Conservation (phyloP, 805 yeast species). For the Clavispora phyllophila region DNA sequence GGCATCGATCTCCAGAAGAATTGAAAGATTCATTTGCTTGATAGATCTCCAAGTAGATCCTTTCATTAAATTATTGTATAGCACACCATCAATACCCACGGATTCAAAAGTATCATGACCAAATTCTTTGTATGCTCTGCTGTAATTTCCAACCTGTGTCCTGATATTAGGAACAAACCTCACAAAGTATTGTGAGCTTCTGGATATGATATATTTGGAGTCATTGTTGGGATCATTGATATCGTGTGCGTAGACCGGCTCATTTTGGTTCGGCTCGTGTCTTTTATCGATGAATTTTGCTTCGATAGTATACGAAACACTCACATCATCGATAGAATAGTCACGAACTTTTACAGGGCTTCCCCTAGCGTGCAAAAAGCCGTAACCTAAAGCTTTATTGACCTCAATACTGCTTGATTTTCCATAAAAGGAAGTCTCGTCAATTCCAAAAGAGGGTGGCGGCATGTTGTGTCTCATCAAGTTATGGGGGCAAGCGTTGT, state of each 20-base stretch:
- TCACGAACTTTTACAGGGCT: slow-evolving; percentile 51
- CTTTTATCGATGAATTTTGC: slow-evolving; percentile 50
- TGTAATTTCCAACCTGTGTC: slow-evolving; percentile 22
- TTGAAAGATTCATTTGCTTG: slow-evolving; percentile 21
- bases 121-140: slow-evolving; percentile 21
- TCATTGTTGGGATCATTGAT: slow-evolving; percentile 32
- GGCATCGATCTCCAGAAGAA: slow-evolving; percentile 35
- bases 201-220: slow-evolving; percentile 33
- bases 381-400: slow-evolving; percentile 49
- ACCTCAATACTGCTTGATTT: slow-evolving; percentile 30
- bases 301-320: slow-evolving; percentile 48
- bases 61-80: slow-evolving; percentile 21
- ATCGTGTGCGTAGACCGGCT: slow-evolving; percentile 28
- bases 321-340: slow-evolving; percentile 37
- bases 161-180: slow-evolving; percentile 36
- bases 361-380: slow-evolving; percentile 45
- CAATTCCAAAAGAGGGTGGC: slow-evolving; percentile 41
- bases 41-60: slow-evolving; percentile 31
- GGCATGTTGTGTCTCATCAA: slow-evolving; percentile 35
- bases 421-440: slow-evolving; percentile 30
- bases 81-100: slow-evolving; percentile 32
- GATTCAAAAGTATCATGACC: slow-evolving; percentile 23
- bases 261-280: slow-evolving; percentile 25
- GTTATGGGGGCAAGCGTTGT: slow-evolving; percentile 47
- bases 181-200: slow-evolving; percentile 31